These are phyloP conservation scores for Funneliformis mosseae DNA, from an alignment of 192 early-diverging fungal genomes.

Conservation along the genomic window DNA sequence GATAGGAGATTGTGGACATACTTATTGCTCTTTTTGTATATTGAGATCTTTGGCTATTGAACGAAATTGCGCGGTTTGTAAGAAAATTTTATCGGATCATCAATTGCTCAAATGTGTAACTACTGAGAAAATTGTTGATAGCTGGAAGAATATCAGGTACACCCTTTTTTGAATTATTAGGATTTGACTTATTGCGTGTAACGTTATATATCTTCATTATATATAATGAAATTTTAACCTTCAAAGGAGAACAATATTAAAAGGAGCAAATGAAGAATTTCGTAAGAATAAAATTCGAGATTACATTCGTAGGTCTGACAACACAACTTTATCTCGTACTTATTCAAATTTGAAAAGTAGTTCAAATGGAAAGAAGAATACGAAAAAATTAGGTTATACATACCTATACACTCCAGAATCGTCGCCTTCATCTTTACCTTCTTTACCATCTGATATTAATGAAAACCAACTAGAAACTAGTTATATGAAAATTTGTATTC, in stretches of 20 bases:
- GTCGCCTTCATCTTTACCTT: background rate
- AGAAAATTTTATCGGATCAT: background rate
- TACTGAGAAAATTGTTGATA: slow-evolving; percentile 7
- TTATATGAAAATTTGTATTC: background rate
- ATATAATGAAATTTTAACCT: background rate
- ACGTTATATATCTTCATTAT: background rate
- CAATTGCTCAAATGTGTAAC: slow-evolving; percentile 3
- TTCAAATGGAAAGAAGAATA: background rate
- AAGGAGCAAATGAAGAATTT: background rate
- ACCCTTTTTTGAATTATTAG: background rate
- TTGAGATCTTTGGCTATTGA: background rate
- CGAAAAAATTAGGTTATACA: background rate
- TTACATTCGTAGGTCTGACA: background rate
- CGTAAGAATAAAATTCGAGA: background rate
- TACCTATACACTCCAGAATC: too few species aligned
- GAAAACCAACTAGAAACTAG: background rate
- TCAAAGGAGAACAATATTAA: background rate
- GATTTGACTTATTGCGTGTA: background rate
- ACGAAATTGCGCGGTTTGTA: slow-evolving; percentile 3
- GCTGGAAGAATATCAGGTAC: slow-evolving; percentile 1
- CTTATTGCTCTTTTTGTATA: slow-evolving; percentile 11
- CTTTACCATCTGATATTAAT: background rate
- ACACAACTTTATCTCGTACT: background rate
- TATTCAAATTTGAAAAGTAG: background rate
- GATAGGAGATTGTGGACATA: background rate